Conservation (phyloP, 1,139 yeast species). For the Saccharomycopsis hybrid region DNA sequence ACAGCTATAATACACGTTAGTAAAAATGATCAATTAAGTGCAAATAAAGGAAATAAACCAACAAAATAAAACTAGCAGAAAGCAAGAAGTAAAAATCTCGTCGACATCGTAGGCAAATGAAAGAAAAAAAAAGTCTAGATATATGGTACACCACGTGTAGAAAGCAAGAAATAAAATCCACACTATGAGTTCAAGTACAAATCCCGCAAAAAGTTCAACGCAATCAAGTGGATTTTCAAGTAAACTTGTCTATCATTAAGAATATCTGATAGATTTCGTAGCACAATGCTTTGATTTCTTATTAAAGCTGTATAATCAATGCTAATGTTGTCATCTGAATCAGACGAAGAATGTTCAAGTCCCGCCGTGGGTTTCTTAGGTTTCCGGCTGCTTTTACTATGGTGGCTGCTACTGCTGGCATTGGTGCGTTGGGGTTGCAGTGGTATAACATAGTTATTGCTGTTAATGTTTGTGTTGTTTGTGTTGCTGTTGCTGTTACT, state of each 20-base stretch:
- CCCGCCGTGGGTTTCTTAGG: not conserved
- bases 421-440: not conserved
- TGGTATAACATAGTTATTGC: no score
- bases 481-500: no score
- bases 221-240: constrained; percentile 17
- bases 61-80: no score
- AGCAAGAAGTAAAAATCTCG: no score
- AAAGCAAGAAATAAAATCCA: no score
- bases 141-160: no score
- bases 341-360: not conserved
- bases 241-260: constrained; percentile 17
- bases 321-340: not conserved
- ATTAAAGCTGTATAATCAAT: constrained; percentile 9
- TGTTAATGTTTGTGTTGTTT: no score
- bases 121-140: no score
- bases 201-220: constrained; percentile 11
- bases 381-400: not conserved
- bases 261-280: constrained; percentile 17
- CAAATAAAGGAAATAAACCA: no score
- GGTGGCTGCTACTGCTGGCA: not conserved
- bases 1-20: no score
- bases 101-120: no score
- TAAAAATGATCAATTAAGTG: no score
- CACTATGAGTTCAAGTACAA: not conserved
- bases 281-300: constrained; percentile 12